Base-by-base conservation (phyloP, 73 alveolate genomes). In the Paramecium octaurelia region DNA sequence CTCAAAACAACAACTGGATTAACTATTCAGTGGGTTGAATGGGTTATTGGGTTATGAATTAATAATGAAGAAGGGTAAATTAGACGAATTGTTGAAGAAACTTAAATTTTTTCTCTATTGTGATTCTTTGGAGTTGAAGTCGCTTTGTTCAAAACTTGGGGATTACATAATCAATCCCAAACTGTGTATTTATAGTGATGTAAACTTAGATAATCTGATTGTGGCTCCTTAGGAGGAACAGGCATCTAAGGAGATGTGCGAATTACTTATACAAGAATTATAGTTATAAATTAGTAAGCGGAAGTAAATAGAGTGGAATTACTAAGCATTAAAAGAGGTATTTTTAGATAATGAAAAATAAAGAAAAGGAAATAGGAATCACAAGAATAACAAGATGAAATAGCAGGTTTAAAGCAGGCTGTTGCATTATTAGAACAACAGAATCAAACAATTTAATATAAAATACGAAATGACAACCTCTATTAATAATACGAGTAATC, bases 61-160 rank as follows among this genome's bases (percentile, higher is more conserved):
- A 38, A 40, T 73, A 35, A 73, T 73, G 87, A 73, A 38, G 87
- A 73, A 73, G 10, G 87, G 59, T 8, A 73, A 73, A 73, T 34
- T 73, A 10, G 87, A 73, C 1, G 87, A 73, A 20, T 36, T 73
- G 35, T 21, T 73, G 4, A 31, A 73, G 46, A 73, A n/a, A 38
- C 14, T 73, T 8, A 73, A 73, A 73, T 36, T 29, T 10, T 73
- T 35, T 36, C 31, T 73, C 3, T 73, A 73, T 4, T 73, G 84
- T 34, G 84, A 64, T 64, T 11, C 84, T 27, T 27, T 34, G 14
- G 84, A 64, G 8, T 64, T 27, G 24, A 27, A 64, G 27, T 31
- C 46, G 21, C 27, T 64, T 3, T 27, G 54, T 34, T 12, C 21
- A 64, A 64, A 20, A 64, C 50, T 64, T 1, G 84, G 84, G 16